Evolutionary conservation across 768 basidiomycete genomes (phyloP), one percentile per base, ranked within the genome.

Genomic region (Boletus edulis): DNA sequence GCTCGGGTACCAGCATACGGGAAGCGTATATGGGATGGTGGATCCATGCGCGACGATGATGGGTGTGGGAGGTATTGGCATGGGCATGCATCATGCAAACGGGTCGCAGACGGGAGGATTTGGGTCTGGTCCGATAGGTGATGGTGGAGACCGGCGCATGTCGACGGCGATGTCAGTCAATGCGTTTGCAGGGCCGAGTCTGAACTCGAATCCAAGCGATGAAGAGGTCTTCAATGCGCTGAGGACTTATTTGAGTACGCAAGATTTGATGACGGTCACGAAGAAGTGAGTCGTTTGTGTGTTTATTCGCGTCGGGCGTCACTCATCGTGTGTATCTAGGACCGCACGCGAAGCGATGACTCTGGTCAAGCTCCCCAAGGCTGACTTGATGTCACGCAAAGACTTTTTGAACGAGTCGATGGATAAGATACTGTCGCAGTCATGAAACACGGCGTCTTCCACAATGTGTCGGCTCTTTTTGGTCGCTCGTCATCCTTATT

Each of bases 181-280:
- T 68, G 86, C 90, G 4, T 90, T 95, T 62, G 81, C 87, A 37
- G 82, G 85, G 4, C 87, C 91, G 13, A 94, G 85, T 64, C 74
- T 78, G 68, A 89, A 85, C 61, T 81, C 89, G 15, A 84, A 93
- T 60, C 94, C 95, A 22, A 78, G 81, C 9, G 87, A 98, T 64
- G 93, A 94, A 22, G 94, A 96, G 56, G 74, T 98, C 11, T 82
- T 92, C 69, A 82, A 73, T 40, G 89, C 91, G n/a, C 71, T 98
- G 50, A 80, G 91, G 58, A 84, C 82, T 58, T 95, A 94, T 67
- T 70, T 98, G 62, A 89, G 92, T 59, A 91, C 89, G 14, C 94
- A 96, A 72, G 94, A 98, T 71, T n/a, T 97, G 67, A 96, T 97
- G 95, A 88, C 85, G 52, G 92, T 97, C 55, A 94, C 93, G 69